phyloP scores from a whole-genome alignment of 2,329 filamentous ascomycete genomes.

The Colletotrichum spinosum region DNA sequence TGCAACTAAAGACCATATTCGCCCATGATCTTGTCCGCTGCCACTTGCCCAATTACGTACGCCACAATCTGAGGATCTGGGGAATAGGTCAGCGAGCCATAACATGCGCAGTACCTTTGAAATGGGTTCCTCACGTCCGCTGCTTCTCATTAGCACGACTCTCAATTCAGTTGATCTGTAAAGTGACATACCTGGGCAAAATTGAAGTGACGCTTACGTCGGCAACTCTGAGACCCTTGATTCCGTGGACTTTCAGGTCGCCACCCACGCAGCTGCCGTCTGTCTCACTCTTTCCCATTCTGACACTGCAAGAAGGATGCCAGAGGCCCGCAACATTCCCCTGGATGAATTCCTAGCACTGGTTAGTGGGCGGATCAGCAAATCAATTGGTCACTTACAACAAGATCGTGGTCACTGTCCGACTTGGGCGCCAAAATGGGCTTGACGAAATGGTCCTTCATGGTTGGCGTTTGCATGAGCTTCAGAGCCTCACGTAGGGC shows the following conservation, averaged over 20 bases:
- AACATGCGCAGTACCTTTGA: not conserved
- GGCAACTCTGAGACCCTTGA: slow-evolving; percentile 5
- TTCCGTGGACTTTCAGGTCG: slow-evolving; percentile 24
- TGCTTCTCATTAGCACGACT: not conserved
- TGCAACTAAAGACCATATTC: not conserved
- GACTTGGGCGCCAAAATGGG: slow-evolving; percentile 28
- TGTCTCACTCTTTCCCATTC: slow-evolving; percentile 20
- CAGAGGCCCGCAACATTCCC: slow-evolving; percentile 22
- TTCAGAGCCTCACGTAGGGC: slow-evolving; percentile 9
- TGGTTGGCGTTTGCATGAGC: not conserved
- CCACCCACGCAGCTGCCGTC: slow-evolving; percentile 20
- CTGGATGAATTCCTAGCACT: slow-evolving; percentile 17
- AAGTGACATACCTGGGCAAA: slow-evolving; percentile 10
- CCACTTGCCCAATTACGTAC: slow-evolving; percentile 13
- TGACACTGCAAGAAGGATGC: slow-evolving; percentile 31
- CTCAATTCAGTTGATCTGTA: not conserved
- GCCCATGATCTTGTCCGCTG: slow-evolving; percentile 2
- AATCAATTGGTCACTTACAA: not conserved
- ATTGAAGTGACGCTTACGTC: slow-evolving; percentile 12
- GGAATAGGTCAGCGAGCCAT: not conserved
- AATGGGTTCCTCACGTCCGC: slow-evolving; percentile 16
- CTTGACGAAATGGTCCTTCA: slow-evolving; percentile 18
- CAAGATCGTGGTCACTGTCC: slow-evolving; percentile 9
- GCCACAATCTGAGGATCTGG: slow-evolving; percentile 28
- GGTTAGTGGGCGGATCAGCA: not conserved